Evolutionary conservation across 2,329 filamentous ascomycete genomes (phyloP), one percentile per base, ranked within the genome.

Genomic region (Diaporthe sp.): DNA sequence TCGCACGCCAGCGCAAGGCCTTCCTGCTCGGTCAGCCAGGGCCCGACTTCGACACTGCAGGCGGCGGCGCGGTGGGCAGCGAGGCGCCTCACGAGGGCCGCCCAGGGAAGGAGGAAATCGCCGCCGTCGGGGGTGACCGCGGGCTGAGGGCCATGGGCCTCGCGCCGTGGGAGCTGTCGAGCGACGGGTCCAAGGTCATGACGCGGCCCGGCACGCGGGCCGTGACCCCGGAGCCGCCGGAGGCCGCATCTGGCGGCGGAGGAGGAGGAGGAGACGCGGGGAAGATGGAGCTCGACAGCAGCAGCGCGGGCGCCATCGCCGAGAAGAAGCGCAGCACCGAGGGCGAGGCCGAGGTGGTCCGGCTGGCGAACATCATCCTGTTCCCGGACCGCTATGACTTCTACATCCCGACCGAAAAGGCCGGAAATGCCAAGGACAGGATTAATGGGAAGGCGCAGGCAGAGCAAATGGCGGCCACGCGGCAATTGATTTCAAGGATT

Each of bases 81-180:
- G 89, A 90, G 78, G 87, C 88, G 28, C 84, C 87, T n/a, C 85
- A 87, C 75, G 83, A 85, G 17, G 84, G 84, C 0, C 83, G 88
- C 0, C 84, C 87, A 1, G 86, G 85, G 28, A 87, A 89, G 79
- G 85, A 84, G 47, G 88, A 89, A 72, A 89, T 90, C 76, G 85
- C 84, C 17, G 84, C 85, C 57, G 84, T 87, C 1, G 88, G 88
- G 15, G 88, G 88, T 1, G 82, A 85, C 2, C 86, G 86, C 10
- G 89, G 84, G 0, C 80, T 91, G 71, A 85, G 87, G 77, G 89
- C 89, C n/a, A 91, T 91, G 89, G 89, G 89, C 0, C 82, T 91
- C 1, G 85, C 85, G 50, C 87, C 87, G 4, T 90, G 88, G 85
- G 85, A 83, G 61, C 78, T 85, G 5, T 72, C 72, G 6, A 52